These are phyloP conservation scores for Oxytropis ochrocephala DNA, from an alignment of 306 rosid species.

Conservation along the genomic window DNA sequence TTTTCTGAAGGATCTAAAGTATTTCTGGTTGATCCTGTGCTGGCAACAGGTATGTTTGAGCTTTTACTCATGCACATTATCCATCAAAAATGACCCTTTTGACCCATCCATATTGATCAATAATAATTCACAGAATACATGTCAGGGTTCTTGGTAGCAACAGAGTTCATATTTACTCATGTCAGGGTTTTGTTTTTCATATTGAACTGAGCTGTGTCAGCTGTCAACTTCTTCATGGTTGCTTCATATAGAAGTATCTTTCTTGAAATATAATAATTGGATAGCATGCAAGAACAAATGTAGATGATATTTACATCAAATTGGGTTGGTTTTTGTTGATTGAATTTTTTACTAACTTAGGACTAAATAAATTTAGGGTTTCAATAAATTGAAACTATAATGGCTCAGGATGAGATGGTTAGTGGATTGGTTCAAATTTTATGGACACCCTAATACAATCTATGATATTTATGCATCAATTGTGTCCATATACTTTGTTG, in stretches of 20 bases:
- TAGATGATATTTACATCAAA: background rate
- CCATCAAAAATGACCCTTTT: background rate
- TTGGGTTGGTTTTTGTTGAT: background rate
- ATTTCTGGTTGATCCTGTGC: conserved; percentile 88
- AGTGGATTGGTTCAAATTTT: background rate
- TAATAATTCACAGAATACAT: background rate
- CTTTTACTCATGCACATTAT: background rate
- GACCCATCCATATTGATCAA: background rate
- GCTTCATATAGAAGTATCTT: background rate
- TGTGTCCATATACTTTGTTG: background rate
- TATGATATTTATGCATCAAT: background rate
- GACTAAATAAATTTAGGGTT: background rate
- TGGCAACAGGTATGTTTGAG: conserved; percentile 70
- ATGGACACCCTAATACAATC: background rate
- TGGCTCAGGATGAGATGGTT: background rate
- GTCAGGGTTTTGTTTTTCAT: background rate
- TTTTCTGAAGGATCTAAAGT: conserved; percentile 74
- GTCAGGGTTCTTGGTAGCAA: background rate
- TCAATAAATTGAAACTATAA: background rate
- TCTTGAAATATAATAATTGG: background rate
- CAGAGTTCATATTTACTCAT: background rate
- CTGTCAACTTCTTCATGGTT: background rate
- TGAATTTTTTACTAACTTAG: background rate
- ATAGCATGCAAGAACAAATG: background rate
- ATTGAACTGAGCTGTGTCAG: background rate